These are phyloP conservation scores for Coemansia asiatica DNA, from an alignment of 192 early-diverging fungal species.

Conservation along the genomic window DNA sequence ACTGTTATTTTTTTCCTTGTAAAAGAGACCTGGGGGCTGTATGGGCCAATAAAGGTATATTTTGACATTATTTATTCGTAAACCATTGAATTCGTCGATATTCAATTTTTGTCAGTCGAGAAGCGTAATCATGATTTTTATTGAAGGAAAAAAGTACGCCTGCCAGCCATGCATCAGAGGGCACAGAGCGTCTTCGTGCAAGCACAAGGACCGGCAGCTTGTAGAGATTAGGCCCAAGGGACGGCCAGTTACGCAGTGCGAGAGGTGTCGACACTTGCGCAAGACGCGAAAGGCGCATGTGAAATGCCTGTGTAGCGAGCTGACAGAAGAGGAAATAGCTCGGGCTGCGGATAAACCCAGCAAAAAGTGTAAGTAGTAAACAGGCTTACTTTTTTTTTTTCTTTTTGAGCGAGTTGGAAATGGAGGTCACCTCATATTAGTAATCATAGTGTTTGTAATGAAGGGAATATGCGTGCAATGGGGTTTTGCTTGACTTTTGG, in stretches of 20 bases:
- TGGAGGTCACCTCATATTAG: background rate
- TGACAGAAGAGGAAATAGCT: slow-evolving; percentile 3
- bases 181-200: slow-evolving; percentile 52
- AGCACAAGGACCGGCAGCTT: slow-evolving; percentile 58
- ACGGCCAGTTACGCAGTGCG: slow-evolving; percentile 70
- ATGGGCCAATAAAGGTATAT: too few relatives aligned
- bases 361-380: slow-evolving; percentile 16
- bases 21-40: too few relatives aligned
- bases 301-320: slow-evolving; percentile 66
- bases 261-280: slow-evolving; percentile 68
- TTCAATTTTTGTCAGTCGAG: background rate
- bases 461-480: too few relatives aligned
- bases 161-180: slow-evolving; percentile 55
- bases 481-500: too few relatives aligned
- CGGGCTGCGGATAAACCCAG: background rate
- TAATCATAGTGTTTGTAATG: too few relatives aligned
- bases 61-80: too few relatives aligned
- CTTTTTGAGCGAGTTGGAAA: background rate
- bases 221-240: slow-evolving; percentile 67
- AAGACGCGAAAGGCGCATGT: slow-evolving; percentile 65
- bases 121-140: slow-evolving; percentile 25
- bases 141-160: slow-evolving; percentile 45
- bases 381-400: background rate
- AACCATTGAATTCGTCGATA: too few relatives aligned
- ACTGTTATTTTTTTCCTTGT: too few relatives aligned